Evolutionary conservation across 2,329 filamentous ascomycete species (phyloP), one percentile per base, ranked within the genome.

Genomic region (Chrysoporthe cubensis): DNA sequence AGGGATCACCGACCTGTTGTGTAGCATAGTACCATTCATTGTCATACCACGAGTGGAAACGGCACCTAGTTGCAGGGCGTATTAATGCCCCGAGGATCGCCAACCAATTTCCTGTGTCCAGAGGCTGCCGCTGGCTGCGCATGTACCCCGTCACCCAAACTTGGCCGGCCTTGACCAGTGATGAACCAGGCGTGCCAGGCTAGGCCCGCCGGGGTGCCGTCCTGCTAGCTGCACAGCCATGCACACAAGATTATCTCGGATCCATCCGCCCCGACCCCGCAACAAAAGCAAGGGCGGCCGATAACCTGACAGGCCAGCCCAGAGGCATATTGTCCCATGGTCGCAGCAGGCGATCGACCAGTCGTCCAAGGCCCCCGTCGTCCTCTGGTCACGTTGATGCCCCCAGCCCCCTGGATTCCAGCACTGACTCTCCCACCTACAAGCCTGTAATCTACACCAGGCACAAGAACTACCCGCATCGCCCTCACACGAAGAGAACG

Each of bases 221-320:
- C 11, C 26, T 54, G 26, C 50, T 26, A 26, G 26, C 26, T 26
- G 32, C 21, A 16, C 48, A 52, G n/a, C n/a, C 13, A 54, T 7
- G 50, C 26, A 32, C 26, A 37, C 50, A 16, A 34, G 50, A 54
- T 54, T 54, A 21, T 40, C 2, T 26, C 40, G 57, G 57, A 18
- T 60, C 34, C 57, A 59, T 43, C 57, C 57, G 57, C 43, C 57
- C 57, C 57, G 57, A 59, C 57, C 57, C 57, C 57, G 57, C 57
- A 43, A 42, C 2, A 34, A 58, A 42, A 37, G 2, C 4, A 54
- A 54, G 32, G 32, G 21, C 50, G 50, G 50, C 50, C 14, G 26
- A 21, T 54, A 54, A 54, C 5, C 11, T 54, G 50, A 54, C 21
- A 54, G 26, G 16, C 26, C 32, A 54, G 26, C 7, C 26, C 32